Percentiles rank a stretch among this genome's conserved stretches.
Evolutionary conservation across 352 stramenopile genomes (phyloP).

Genomic region (Globisporangium ultimum): DNA sequence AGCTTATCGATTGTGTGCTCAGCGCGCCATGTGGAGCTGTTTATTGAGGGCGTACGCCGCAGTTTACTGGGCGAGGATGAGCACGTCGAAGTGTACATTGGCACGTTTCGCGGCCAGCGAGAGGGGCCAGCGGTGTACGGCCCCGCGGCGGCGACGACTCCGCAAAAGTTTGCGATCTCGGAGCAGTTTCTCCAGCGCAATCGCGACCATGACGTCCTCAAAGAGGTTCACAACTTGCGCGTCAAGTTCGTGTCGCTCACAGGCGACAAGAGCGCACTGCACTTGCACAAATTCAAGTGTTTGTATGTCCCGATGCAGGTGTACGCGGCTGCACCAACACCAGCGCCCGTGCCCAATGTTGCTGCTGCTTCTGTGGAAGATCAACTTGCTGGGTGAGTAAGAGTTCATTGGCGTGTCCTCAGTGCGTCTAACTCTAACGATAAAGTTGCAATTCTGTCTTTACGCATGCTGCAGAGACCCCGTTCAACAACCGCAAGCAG

Average conservation of each 20-base stretch:
- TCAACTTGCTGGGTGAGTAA: neutral
- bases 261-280: slow-evolving; percentile 44
- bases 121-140: neutral
- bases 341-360: neutral
- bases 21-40: slow-evolving; percentile 68
- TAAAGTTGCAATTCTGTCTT: too few relatives aligned
- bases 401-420: too few relatives aligned
- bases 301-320: slow-evolving; percentile 29
- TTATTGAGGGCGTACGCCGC: slow-evolving; percentile 41
- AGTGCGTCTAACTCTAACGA: too few relatives aligned
- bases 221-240: slow-evolving; percentile 38
- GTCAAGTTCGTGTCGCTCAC: slow-evolving; percentile 77
- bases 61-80: slow-evolving; percentile 63
- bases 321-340: slow-evolving; percentile 12
- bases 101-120: slow-evolving; percentile 52
- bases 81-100: slow-evolving; percentile 63
- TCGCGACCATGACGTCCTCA: slow-evolving; percentile 50
- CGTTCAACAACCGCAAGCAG: neutral
- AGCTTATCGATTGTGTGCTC: slow-evolving; percentile 53
- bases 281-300: slow-evolving; percentile 40
- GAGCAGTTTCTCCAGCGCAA: slow-evolving; percentile 45
- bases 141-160: neutral
- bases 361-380: slow-evolving; percentile 7
- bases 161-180: slow-evolving; percentile 37
- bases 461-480: neutral